Conservation (phyloP, 768 basidiomycete genomes). For the Pisolithus microcarpus region DNA sequence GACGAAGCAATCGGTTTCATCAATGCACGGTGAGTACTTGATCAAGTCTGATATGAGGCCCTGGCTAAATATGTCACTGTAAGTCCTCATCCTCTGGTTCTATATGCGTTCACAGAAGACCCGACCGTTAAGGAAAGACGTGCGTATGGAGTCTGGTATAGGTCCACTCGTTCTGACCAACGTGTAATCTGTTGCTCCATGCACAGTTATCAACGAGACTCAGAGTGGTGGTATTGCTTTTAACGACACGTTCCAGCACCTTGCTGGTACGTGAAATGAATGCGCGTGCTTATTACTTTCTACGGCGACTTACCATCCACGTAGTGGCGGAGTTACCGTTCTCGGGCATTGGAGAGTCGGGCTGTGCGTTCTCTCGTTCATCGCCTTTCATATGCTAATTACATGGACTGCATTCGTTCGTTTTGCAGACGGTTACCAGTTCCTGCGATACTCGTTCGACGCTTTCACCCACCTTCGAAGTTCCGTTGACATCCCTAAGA, state of each 20-base stretch:
- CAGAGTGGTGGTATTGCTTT: conserved; percentile 49
- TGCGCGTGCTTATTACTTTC: not conserved
- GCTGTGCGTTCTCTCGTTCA: conserved; percentile 38
- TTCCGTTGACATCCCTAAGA: conserved; percentile 49
- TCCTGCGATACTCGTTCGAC: conserved; percentile 48
- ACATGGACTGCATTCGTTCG: not conserved
- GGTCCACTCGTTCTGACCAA: not conserved
- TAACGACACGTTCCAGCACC: conserved; percentile 55
- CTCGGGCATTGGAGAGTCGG: conserved; percentile 55
- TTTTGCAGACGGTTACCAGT: conserved; percentile 45
- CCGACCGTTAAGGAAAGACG: conserved; percentile 32
- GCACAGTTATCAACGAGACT: conserved; percentile 47
- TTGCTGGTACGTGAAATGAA: conserved; percentile 32
- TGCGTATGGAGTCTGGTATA: conserved; percentile 15
- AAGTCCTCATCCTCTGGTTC: conserved; percentile 52
- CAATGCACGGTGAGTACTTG: conserved; percentile 37
- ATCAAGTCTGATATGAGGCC: not conserved
- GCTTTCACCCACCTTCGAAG: conserved; percentile 44
- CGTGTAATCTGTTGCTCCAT: not conserved
- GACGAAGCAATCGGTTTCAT: conserved; percentile 52
- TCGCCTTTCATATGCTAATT: not conserved
- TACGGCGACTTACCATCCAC: conserved; percentile 6
- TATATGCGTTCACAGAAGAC: conserved; percentile 59
- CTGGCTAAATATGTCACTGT: not conserved
- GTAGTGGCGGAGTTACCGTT: conserved; percentile 40